Evolutionary conservation across 768 basidiomycete species (phyloP), one percentile per base, ranked within the genome.

Genomic region (Hypholoma sublateritium): DNA sequence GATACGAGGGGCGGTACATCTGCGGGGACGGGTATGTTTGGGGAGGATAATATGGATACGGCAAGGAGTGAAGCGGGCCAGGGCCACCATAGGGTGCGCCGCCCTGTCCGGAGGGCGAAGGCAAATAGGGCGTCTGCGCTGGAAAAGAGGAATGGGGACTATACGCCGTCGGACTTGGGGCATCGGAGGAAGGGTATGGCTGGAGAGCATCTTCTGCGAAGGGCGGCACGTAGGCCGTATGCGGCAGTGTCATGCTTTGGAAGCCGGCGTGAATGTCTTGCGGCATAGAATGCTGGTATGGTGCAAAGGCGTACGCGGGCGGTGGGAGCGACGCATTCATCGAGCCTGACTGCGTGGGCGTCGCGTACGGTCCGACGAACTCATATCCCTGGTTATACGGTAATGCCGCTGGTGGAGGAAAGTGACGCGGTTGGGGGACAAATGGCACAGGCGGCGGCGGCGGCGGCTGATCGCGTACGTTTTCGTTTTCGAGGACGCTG

Each of bases 341-440:
- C 11, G 72, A 69, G 19, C 50, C 57, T 25, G 74, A 72, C 62
- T 76, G 80, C 2, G 74, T 58, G 62, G 80, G 70, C 68, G 80
- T 71, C 64, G 74, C 67, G 71, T 84, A 84, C 68, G 75, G 80
- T 53, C 77, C 75, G 21, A 72, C 65, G 57, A 76, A 80, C 62
- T 64, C 65, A 24, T 64, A 43, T 19, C 63, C 70, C 32, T 75
- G 77, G 58, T 66, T 63, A 59, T 76, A 77, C 5, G 65, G 59
- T 17, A 67, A 56, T 28, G 62, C 49, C 11, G 70, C 53, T 8
- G 70, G 52, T 7, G 70, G n/a, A n/a, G n/a, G 41, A 53, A 74
- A 71, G 55, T 67, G 71, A 55, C 61, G 57, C 36, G 65, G 17
- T 1, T 68, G 57, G 39, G 61, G 62, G 54, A 64, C 65, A 54